Evolutionary conservation across 2,329 filamentous ascomycete species (phyloP).

Genomic region (Westerdykella aurantiaca): DNA sequence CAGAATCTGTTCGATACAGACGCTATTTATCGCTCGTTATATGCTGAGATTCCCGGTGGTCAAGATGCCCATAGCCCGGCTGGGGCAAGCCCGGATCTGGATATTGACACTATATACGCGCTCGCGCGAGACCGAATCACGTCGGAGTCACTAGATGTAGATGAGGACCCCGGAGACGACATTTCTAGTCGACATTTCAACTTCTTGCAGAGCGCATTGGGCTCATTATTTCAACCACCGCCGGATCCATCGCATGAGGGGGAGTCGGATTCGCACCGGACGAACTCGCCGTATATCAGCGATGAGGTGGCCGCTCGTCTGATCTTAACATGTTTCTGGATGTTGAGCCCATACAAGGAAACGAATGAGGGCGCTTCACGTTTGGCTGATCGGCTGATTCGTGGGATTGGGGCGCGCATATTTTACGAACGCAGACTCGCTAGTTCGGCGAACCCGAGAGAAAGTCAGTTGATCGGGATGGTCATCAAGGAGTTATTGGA

Average conservation of each 20-base stretch:
- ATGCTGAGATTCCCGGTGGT: no score
- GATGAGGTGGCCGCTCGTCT: slow-evolving; percentile 38
- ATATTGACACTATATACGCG: no score
- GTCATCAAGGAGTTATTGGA: no score
- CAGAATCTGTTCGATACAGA: slow-evolving; percentile 50
- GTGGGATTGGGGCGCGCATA: slow-evolving; percentile 45
- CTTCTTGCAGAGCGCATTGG: slow-evolving; percentile 28
- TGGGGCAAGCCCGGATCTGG: no score
- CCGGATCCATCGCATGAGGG: slow-evolving; percentile 10
- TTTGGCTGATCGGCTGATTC: slow-evolving; percentile 45
- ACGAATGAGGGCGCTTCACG: slow-evolving; percentile 50
- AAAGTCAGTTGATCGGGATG: no score
- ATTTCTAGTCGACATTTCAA: slow-evolving; percentile 29
- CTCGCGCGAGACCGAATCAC: no score
- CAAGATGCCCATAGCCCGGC: no score
- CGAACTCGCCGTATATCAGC: slow-evolving; percentile 15
- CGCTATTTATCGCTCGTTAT: slow-evolving; percentile 12
- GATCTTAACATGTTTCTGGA: slow-evolving; percentile 38
- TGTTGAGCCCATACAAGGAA: slow-evolving; percentile 41
- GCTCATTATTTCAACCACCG: slow-evolving; percentile 32
- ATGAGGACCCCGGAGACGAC: no score
- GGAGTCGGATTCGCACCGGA: no score
- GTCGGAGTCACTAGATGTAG: no score
- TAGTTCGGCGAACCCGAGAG: slow-evolving; percentile 4
- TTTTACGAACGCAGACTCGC: slow-evolving; percentile 47